Evolutionary conservation across 139 green algal species (phyloP).

Genomic region (Limnomonas spitsbergensis): DNA sequence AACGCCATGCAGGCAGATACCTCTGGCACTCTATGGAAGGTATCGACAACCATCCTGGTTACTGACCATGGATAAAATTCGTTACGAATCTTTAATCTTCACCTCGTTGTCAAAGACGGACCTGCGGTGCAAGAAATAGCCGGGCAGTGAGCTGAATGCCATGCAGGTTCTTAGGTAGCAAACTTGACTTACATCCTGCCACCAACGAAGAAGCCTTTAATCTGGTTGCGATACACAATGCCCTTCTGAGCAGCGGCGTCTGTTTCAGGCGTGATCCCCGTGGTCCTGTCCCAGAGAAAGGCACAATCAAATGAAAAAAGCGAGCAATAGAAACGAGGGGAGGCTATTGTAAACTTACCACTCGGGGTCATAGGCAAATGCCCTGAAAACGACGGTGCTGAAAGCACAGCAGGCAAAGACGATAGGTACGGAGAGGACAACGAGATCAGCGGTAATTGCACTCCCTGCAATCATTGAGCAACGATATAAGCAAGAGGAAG

Average conservation of each 20-base stretch:
- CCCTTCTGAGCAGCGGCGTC: conserved; percentile 9
- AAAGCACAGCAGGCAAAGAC: neutral
- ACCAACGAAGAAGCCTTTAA: conserved; percentile 8
- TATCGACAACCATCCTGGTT: no score
- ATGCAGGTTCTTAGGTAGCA: neutral
- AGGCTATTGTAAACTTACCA: neutral
- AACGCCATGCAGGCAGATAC: no score
- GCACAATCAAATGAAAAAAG: neutral
- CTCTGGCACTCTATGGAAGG: no score
- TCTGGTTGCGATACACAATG: conserved; percentile 12
- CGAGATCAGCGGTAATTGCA: neutral
- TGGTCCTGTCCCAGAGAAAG: conserved; percentile 4
- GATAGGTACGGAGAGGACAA: neutral
- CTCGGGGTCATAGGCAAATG: conserved; percentile 10
- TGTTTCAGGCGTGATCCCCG: neutral
- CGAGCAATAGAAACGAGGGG: neutral
- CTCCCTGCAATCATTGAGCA: no score
- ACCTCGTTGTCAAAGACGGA: neutral
- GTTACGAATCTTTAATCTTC: neutral
- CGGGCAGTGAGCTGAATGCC: no score
- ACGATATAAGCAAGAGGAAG: no score
- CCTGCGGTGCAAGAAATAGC: neutral
- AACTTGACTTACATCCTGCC: neutral
- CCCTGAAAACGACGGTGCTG: neutral
- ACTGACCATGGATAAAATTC: neutral